These are phyloP conservation scores for Diaporthe australafricana DNA, from an alignment of 2,329 filamentous ascomycete species.

Conservation along the genomic window DNA sequence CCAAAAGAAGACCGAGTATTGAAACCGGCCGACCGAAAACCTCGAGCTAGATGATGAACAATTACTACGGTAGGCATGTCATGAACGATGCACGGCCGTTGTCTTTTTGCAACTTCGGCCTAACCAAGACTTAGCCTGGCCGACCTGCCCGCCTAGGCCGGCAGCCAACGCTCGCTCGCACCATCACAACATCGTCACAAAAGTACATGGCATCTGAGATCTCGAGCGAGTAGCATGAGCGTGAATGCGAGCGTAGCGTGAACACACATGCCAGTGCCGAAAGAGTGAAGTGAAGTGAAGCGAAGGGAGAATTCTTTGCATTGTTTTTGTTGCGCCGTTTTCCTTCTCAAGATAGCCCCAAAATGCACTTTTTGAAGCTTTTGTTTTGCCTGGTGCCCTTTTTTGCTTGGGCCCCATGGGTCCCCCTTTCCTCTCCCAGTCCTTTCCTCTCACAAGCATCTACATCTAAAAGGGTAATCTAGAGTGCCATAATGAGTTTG, in stretches of 20 bases:
- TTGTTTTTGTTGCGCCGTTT: constrained; percentile 28
- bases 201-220: not conserved
- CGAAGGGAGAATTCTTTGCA: constrained; percentile 32
- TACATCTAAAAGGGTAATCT: constrained; percentile 29
- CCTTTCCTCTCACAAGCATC: not conserved
- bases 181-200: not conserved
- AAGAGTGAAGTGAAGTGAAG: not conserved
- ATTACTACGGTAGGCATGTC: not conserved
- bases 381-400: constrained; percentile 11
- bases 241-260: not conserved
- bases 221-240: not conserved
- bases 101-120: not conserved
- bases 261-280: no score
- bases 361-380: constrained; percentile 26
- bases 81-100: not conserved
- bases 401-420: not conserved
- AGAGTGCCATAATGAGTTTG: constrained; percentile 22
- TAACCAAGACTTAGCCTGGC: no score
- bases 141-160: no score
- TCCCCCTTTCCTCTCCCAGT: not conserved
- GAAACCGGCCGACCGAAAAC: constrained; percentile 2
- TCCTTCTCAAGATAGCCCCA: not conserved
- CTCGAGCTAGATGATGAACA: constrained; percentile 2
- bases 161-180: no score
- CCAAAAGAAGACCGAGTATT: no score